Evolutionary conservation across 2,329 filamentous ascomycete species (phyloP).

Genomic region (Colletotrichum eleusines): DNA sequence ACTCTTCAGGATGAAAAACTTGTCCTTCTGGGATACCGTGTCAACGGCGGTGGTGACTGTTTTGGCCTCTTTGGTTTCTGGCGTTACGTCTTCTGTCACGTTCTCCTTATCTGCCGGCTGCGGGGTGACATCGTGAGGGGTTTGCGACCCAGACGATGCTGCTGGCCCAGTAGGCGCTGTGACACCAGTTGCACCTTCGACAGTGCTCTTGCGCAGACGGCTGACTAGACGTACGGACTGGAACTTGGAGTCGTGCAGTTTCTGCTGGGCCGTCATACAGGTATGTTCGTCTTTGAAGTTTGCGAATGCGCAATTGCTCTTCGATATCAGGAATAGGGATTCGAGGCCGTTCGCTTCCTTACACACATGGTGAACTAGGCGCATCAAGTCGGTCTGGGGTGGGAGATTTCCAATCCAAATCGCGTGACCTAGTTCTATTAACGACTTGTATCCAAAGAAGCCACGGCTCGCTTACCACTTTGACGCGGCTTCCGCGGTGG

Average conservation of each 20-base stretch:
- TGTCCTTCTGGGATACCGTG: slow-evolving; percentile 66
- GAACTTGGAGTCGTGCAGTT: slow-evolving; percentile 92
- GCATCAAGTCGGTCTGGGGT: slow-evolving; percentile 83
- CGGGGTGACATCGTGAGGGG: slow-evolving; percentile 14
- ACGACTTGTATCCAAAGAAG: slow-evolving; percentile 31
- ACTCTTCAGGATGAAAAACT: slow-evolving; percentile 94
- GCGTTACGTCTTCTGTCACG: neutral
- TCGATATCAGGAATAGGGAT: slow-evolving; percentile 93
- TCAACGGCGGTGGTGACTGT: slow-evolving; percentile 33
- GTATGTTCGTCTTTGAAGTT: slow-evolving; percentile 88
- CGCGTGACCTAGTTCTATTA: slow-evolving; percentile 74
- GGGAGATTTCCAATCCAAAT: slow-evolving; percentile 97
- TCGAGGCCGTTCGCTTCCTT: slow-evolving; percentile 83
- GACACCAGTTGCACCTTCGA: slow-evolving; percentile 59
- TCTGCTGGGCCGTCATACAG: slow-evolving; percentile 81
- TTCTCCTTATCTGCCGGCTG: neutral
- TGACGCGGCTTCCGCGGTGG: slow-evolving; percentile 70
- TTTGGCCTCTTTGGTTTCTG: slow-evolving; percentile 24
- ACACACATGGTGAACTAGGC: slow-evolving; percentile 91
- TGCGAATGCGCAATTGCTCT: slow-evolving; percentile 97
- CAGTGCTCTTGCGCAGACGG: slow-evolving; percentile 74
- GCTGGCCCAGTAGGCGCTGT: slow-evolving; percentile 68
- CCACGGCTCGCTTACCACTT: slow-evolving; percentile 61
- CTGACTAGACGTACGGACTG: slow-evolving; percentile 88
- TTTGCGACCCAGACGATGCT: slow-evolving; percentile 48